These are phyloP conservation scores for Epicoccum sorghinum DNA, from an alignment of 2,329 filamentous ascomycete genomes.

Conservation along the genomic window DNA sequence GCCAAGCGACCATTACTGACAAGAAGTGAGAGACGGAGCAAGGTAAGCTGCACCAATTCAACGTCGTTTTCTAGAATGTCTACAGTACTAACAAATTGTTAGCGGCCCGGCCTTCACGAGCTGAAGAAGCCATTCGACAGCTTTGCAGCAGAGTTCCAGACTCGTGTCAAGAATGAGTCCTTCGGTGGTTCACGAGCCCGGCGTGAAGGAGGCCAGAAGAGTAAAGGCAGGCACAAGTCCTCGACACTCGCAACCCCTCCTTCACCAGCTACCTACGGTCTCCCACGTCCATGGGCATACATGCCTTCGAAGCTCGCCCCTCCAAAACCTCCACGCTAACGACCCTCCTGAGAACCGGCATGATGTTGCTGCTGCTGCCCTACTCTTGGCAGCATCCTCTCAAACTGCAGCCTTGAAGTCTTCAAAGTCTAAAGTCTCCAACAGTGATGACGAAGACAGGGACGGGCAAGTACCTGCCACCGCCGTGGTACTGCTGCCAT, in stretches of 20 bases:
- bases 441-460: too few relatives aligned
- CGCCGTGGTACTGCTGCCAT: too few relatives aligned
- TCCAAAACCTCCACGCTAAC: slow-evolving; percentile 2
- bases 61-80: too few relatives aligned
- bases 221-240: slow-evolving; percentile 21
- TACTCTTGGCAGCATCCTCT: too few relatives aligned
- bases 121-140: slow-evolving; percentile 46
- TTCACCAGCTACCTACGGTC: slow-evolving; percentile 22
- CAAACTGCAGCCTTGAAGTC: too few relatives aligned
- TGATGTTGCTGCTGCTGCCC: too few relatives aligned
- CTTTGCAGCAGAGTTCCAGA: slow-evolving; percentile 43
- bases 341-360: too few relatives aligned
- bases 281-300: slow-evolving; percentile 24
- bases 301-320: slow-evolving; percentile 29
- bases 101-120: slow-evolving; percentile 11
- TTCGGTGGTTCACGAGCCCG: slow-evolving; percentile 36
- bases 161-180: slow-evolving; percentile 44
- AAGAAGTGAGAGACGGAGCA: not conserved
- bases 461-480: too few relatives aligned
- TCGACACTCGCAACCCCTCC: slow-evolving; percentile 27
- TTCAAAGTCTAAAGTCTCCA: too few relatives aligned
- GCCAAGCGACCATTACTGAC: slow-evolving; percentile 21
- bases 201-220: slow-evolving; percentile 21
- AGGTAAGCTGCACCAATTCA: too few relatives aligned
- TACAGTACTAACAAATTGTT: too few relatives aligned